Evolutionary conservation across 2,329 filamentous ascomycete genomes (phyloP).

Genomic region (Phoma sp.): DNA sequence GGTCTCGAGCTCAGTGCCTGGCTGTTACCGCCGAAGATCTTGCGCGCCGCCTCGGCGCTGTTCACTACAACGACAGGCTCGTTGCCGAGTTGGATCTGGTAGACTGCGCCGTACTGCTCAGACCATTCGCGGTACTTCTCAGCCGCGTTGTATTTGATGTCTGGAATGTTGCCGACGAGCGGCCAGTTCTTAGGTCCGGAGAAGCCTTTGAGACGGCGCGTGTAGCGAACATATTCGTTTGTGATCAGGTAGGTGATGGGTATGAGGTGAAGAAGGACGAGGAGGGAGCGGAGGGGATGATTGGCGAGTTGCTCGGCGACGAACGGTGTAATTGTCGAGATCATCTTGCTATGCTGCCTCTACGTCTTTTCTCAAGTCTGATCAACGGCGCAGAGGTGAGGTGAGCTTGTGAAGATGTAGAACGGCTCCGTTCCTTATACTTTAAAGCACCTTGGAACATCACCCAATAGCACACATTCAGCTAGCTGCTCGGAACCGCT

Average conservation of each 20-base stretch:
- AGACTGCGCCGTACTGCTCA: slow-evolving; percentile 50
- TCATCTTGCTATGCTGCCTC: slow-evolving; percentile 25
- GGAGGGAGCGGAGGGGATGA: slow-evolving; percentile 34
- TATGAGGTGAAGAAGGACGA: slow-evolving; percentile 34
- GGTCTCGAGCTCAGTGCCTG: slow-evolving; percentile 52
- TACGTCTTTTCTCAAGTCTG: background rate
- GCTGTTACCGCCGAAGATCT: slow-evolving; percentile 52
- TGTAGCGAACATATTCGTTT: slow-evolving; percentile 47
- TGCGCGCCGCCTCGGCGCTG: slow-evolving; percentile 49
- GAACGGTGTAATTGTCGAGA: slow-evolving; percentile 35
- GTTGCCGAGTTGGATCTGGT: slow-evolving; percentile 56
- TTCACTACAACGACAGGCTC: slow-evolving; percentile 54
- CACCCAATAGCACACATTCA: background rate
- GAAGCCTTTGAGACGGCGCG: slow-evolving; percentile 48
- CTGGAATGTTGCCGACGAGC: slow-evolving; percentile 52
- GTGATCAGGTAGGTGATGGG: slow-evolving; percentile 44
- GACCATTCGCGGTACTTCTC: slow-evolving; percentile 54
- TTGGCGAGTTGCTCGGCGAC: slow-evolving; percentile 28
- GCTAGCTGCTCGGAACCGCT: background rate
- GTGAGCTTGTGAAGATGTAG: background rate
- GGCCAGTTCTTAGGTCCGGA: slow-evolving; percentile 48
- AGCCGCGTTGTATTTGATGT: slow-evolving; percentile 52
- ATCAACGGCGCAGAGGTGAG: background rate
- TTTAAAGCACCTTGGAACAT: background rate
- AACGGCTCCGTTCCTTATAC: slow-evolving; percentile 7